These are phyloP conservation scores for Acacia pycnantha DNA, from an alignment of 331 rosid genomes.

Conservation along the genomic window DNA sequence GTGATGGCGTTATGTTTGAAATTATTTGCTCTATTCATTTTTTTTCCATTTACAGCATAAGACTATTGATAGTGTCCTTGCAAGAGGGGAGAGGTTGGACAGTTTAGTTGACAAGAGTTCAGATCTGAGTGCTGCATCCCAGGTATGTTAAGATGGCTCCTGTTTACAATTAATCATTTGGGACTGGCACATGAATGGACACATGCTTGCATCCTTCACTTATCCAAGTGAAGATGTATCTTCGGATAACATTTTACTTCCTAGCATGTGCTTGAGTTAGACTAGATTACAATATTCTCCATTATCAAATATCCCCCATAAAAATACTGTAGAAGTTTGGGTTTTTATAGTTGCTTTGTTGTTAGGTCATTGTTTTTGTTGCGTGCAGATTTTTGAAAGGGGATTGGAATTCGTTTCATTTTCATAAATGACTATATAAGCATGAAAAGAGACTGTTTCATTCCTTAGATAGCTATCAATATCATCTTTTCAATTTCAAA, in stretches of 20 bases:
- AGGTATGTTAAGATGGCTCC: constrained; percentile 45
- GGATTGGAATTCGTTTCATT: background rate
- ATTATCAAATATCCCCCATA: background rate
- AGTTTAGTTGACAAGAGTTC: constrained; percentile 98
- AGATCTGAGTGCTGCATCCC: constrained; percentile 95
- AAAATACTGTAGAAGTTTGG: constrained; percentile 1
- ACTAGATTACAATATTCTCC: background rate
- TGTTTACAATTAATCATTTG: background rate
- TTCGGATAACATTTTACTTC: background rate
- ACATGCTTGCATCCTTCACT: background rate
- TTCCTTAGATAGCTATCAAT: background rate
- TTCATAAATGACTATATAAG: background rate
- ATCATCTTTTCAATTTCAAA: background rate
- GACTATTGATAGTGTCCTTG: constrained; percentile 96
- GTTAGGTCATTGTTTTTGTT: background rate
- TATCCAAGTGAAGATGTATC: background rate
- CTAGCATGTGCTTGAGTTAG: background rate
- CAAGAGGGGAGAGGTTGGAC: constrained; percentile 90
- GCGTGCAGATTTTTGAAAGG: background rate
- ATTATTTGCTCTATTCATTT: background rate
- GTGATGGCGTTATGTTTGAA: constrained; percentile 7
- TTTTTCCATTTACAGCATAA: constrained; percentile 63
- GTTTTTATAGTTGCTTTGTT: background rate
- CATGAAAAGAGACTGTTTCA: background rate
- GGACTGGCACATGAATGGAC: constrained; percentile 26